These are phyloP conservation scores for Didymella glomerata DNA, from an alignment of 2,329 filamentous ascomycete genomes.

Conservation along the genomic window DNA sequence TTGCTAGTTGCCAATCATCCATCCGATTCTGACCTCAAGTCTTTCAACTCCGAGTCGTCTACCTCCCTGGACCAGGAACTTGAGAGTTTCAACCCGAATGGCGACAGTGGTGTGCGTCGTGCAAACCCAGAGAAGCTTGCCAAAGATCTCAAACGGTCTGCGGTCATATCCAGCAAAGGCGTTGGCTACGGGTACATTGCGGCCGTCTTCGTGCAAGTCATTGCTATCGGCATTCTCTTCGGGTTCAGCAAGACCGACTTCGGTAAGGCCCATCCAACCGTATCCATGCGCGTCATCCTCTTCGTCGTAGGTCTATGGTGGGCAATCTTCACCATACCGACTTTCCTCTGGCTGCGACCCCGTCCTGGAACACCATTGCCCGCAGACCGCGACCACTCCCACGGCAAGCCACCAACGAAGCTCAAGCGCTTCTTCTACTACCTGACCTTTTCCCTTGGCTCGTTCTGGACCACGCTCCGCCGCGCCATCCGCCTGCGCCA, in stretches of 20 bases:
- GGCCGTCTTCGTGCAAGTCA: conserved; percentile 79
- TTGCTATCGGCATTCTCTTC: conserved; percentile 78
- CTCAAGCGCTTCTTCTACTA: conserved; percentile 66
- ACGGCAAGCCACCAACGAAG: conserved; percentile 21
- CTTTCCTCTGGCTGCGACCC: conserved; percentile 81
- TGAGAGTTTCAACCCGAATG: conserved; percentile 41
- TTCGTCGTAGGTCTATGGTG: conserved; percentile 88
- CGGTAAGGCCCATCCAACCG: conserved; percentile 74
- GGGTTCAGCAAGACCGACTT: conserved; percentile 51
- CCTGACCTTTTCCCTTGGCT: conserved; percentile 81
- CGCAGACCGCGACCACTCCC: conserved; percentile 31
- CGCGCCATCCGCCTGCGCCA: conserved; percentile 74
- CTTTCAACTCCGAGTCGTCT: conserved; percentile 21
- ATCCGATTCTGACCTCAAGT: conserved; percentile 25
- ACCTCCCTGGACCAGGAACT: conserved; percentile 20
- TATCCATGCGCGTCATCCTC: conserved; percentile 81
- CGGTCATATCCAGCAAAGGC: conserved; percentile 84
- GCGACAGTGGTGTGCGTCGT: conserved; percentile 25
- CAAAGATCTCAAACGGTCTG: conserved; percentile 78
- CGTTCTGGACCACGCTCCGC: conserved; percentile 78
- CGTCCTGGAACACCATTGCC: conserved; percentile 82
- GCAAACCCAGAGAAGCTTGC: conserved; percentile 50
- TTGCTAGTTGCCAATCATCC: conserved; percentile 85
- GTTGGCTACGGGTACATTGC: conserved; percentile 91
- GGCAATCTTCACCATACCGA: conserved; percentile 84